Base-by-base conservation (phyloP, 352 stramenopile species). In the Globisporangium ultimum region DNA sequence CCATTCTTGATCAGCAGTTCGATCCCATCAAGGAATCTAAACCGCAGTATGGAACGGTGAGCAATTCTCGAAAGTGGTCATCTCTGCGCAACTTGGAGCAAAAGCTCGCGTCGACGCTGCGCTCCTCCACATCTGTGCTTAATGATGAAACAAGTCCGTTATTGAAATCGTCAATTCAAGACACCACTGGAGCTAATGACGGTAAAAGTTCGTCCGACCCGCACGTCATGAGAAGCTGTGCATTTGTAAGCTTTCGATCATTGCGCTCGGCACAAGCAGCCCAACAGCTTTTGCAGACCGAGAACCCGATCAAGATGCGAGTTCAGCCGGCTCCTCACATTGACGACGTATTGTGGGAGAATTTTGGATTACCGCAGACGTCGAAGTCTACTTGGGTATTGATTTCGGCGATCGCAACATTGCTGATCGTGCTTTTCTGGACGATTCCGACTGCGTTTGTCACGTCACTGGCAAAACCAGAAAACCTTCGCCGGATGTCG, bases 381-480 rank as follows among this genome's bases (percentile, higher is more conserved):
- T 58, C 84, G 34, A 80, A 87, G 68, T 68, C 64, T n/a, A 80
- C 80, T 55, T 88, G 79, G 74, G 78, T 74, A 32, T 56, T 89
- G 13, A 65, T 89, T 48, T 80, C 82, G 10, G 68, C 74, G 47
- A 64, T 69, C 12, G 57, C 74, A 22, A 88, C 83, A 34, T 61
- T 80, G 18, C 53, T 88, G 20, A 80, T 90, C 41, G 79, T 87
- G 20, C 81, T 75, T 40, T 93, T 93, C 45, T 93, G 83, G 83
- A 93, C 83, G 6, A 68, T 93, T 22, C 83, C 83, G 17, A 91
- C 81, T 17, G 82, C 80, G 32, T 89, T 93, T 43, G 80, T 90
- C 17, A 73, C 79, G n/a, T 89, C 80, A 17, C 74, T 93, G 57
- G 75, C 83, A 10, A 91, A 79, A 57, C 69, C 84, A 8, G 72